Base-by-base conservation (phyloP, 2,329 filamentous ascomycete genomes). In the Dichotomopilus funicola region DNA sequence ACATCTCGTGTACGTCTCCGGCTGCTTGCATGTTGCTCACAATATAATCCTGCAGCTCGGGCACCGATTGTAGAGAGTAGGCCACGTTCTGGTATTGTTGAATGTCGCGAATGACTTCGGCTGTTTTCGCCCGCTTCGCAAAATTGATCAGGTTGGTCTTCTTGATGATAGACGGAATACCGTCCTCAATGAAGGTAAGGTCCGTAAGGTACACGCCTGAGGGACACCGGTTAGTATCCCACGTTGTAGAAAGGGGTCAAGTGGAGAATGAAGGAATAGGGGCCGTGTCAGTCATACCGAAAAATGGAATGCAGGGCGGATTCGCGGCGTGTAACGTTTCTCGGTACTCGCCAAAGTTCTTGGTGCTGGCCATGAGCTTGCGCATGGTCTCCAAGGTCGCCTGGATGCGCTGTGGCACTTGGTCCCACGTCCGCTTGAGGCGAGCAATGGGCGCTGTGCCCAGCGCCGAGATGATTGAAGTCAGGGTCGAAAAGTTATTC, bases 71-170 rank as follows among this genome's bases (percentile, higher is more conserved):
- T 51, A 99, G 77, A 6, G 88, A 86, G 70, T 97, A 99, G n/a
- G 91, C 91, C 59, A 95, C 90, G 66, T 96, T 96, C 71, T 99
- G 94, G 70, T 96, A 99, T 70, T 97, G 92, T 71, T 97, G 94
- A 62, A 99, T 97, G 70, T 97, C 92, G 60, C 91, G 89, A 65
- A 99, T 99, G 43, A 99, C 94, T 70, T 97, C 94, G 19, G 94
- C 94, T 11, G 94, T 97, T 79, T 97, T 99, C 54, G 91, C 89
- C 51, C 94, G 87, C 78, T 99, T 99, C 66, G 91, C 91, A 72
- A 99, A 99, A 75, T 99, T 99, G 77, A 99, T 96, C 63, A 96
- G 78, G 66, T 95, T 90, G 6, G 91, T 94, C 73, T 95, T 95
- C 73, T 96, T 97, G 73, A 95, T 91, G 65, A 96, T 84, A 8